Evolutionary conservation across 306 rosid species (phyloP), one percentile per base, ranked within the genome.

Genomic region (Dalbergia cochinchinensis): DNA sequence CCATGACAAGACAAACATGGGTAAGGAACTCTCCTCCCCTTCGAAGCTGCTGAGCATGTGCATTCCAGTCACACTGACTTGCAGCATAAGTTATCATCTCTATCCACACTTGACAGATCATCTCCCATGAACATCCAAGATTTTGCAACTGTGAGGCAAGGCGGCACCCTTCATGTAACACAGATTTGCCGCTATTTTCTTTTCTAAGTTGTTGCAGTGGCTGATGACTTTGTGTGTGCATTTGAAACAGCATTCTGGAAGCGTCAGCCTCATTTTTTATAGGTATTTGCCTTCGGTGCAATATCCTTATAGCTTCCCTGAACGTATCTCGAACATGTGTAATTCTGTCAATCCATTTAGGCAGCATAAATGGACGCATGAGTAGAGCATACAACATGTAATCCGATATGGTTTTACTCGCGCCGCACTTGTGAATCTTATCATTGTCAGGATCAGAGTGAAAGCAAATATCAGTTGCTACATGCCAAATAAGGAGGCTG

Each of bases 321-420:
- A 53, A 53, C 1, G 59, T 53, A 14, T 53, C 19, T 4, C 59
- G 59, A n/a, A 15, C 18, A 7, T n/a, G 59, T 5, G 59, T 53
- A 6, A 53, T 53, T 16, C 59, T 53, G 8, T 53, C 18, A 16
- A 53, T 53, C 59, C 59, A 53, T 53, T 15, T 53, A 15, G 59
- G 60, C 60, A 54, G 60, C 60, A 54, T n/a, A 18, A 54, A n/a
- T 15, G 60, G 60, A 54, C 26, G 60, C 59, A 53, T 53, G 7
- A 53, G 59, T n/a, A 53, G 10, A 53, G n/a, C 9, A 53, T 53
- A 53, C 59, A 53, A 7, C 59, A 53, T 53, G 10, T 53, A 53
- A 53, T 53, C 59, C 1, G 59, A 53, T 53, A 53, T n/a, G 5
- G 1, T 53, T 16, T 53, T 53, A 16, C 59, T 53, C 3, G 9